These are phyloP conservation scores for Colletotrichum paranaense DNA, from an alignment of 2,329 filamentous ascomycete genomes.

Conservation along the genomic window DNA sequence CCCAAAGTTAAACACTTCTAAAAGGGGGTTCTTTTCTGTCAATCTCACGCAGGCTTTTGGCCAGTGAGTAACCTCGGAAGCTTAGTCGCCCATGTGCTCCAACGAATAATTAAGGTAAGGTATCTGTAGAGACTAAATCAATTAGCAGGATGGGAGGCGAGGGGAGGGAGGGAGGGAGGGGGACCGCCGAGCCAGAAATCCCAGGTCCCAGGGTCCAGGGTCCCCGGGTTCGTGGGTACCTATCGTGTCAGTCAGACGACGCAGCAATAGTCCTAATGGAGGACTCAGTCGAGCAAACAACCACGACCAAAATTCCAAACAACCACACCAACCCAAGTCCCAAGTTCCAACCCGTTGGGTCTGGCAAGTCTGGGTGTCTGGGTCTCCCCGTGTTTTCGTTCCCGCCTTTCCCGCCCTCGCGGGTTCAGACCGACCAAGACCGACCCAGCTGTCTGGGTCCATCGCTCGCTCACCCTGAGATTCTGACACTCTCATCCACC, in stretches of 20 bases:
- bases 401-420: slow-evolving; percentile 33
- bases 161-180: background rate
- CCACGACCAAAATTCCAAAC: slow-evolving; percentile 2
- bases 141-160: background rate
- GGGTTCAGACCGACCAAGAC: slow-evolving; percentile 32
- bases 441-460: slow-evolving; percentile 26
- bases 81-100: background rate
- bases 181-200: background rate
- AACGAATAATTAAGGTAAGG: background rate
- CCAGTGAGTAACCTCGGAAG: background rate
- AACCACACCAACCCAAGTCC: slow-evolving; percentile 17
- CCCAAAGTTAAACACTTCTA: background rate
- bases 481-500: background rate
- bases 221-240: slow-evolving; percentile 17
- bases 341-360: slow-evolving; percentile 27
- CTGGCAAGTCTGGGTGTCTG: slow-evolving; percentile 7
- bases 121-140: background rate
- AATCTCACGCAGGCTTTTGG: background rate
- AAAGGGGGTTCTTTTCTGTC: slow-evolving; percentile 12
- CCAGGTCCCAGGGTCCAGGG: slow-evolving; percentile 29
- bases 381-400: slow-evolving; percentile 30
- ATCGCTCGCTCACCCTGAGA: background rate
- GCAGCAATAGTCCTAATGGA: too few relatives aligned
- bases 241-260: slow-evolving; percentile 4
- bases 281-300: background rate